Evolutionary conservation across 768 basidiomycete genomes (phyloP).

Genomic region (Chiua virens): DNA sequence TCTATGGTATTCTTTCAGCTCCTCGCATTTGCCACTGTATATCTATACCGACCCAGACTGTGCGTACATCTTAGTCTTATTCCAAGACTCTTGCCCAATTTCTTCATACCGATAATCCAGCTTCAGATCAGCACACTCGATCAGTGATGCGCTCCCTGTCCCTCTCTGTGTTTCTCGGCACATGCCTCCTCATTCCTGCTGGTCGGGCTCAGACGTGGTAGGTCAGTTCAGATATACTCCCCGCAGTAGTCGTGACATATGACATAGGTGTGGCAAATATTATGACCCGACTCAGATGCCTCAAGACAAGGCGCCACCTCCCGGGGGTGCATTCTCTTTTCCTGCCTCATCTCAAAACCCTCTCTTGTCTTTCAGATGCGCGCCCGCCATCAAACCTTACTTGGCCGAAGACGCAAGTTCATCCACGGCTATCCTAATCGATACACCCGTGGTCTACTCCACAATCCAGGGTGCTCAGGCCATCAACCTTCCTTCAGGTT

Average conservation of each 20-base stretch:
- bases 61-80: neutral
- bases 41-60: neutral
- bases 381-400: conserved; percentile 58
- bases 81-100: neutral
- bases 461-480: conserved; percentile 45
- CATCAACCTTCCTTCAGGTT: conserved; percentile 35
- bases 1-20: neutral
- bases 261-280: conserved; percentile 47
- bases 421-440: conserved; percentile 50
- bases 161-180: conserved; percentile 12
- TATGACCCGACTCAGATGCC: conserved; percentile 46
- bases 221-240: conserved; percentile 1
- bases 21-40: neutral
- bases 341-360: conserved; percentile 39
- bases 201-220: conserved; percentile 30
- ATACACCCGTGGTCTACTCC: conserved; percentile 48
- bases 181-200: conserved; percentile 13
- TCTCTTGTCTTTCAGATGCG: conserved; percentile 56
- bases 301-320: conserved; percentile 35
- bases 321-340: conserved; percentile 48
- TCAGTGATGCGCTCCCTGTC: conserved; percentile 7
- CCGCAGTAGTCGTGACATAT: neutral
- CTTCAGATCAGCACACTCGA: neutral
- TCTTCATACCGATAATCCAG: neutral
- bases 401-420: conserved; percentile 49